Evolutionary conservation across 257 asterid genomes (phyloP), one percentile per base, ranked within the genome.

Genomic region (Vinca minor): DNA sequence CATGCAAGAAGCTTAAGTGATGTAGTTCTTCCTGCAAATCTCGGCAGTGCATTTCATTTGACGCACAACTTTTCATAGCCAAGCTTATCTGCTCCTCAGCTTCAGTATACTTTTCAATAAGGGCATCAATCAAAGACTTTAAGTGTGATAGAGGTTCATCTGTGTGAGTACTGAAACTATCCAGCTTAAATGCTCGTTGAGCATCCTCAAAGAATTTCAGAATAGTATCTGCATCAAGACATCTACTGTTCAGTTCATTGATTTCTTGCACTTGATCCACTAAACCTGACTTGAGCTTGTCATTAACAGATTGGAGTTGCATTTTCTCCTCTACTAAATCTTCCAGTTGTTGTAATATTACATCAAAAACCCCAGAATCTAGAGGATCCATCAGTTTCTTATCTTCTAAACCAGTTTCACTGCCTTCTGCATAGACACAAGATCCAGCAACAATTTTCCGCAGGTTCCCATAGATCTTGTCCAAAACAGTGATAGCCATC

Each of bases 71-170:
- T 56, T 55, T 68, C 65, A 49, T 13, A 48, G 75, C 76, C 77
- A 78, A 65, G 76, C 80, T 79, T 73, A 71, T 66, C 64, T 81
- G 65, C 71, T 77, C 86, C 21, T 64, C 71, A 74, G 92, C 76
- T 72, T 83, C 95, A 58, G 74, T 77, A 69, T 67, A 84, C 69
- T 82, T 87, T 77, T 83, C 79, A 74, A 84, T 73, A 67, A 92
- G 89, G 64, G 72, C 74, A 80, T 65, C 45, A 68, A 85, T 73
- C 63, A 88, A 78, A 69, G 81, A 81, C 77, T 82, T 92, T 59
- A 89, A 68, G 28, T 66, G 76, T 61, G 76, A 71, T 60, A 74
- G 79, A 63, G 88, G 95, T 68, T 85, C 87, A 70, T 52, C 68
- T 28, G 72, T 76, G 66, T 65, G 38, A 45, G 70, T 68, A 32